These are phyloP conservation scores for Drechslerella stenobrocha DNA, from an alignment of 2,329 filamentous ascomycete genomes.

Conservation along the genomic window DNA sequence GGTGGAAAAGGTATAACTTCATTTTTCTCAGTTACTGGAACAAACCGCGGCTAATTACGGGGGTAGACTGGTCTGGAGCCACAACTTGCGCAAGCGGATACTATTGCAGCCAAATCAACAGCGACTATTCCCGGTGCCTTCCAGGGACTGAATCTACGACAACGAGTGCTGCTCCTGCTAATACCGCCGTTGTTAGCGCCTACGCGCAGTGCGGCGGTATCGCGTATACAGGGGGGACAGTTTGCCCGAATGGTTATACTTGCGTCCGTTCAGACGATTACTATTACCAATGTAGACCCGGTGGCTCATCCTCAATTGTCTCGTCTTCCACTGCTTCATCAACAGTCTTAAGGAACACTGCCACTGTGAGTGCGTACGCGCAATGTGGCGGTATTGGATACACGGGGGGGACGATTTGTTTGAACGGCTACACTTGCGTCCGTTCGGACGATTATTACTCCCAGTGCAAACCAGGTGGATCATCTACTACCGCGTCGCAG, in stretches of 20 bases:
- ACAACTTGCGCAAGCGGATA: neutral
- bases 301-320: neutral
- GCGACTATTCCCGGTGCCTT: neutral
- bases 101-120: neutral
- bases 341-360: neutral
- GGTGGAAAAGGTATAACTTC: no score
- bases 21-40: no score
- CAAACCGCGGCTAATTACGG: conserved; percentile 43
- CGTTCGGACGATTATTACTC: no score
- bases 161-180: no score
- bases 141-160: neutral
- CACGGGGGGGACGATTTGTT: neutral
- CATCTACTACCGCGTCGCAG: no score
- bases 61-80: neutral
- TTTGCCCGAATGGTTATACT: conserved; percentile 11
- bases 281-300: conserved; percentile 28
- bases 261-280: conserved; percentile 13
- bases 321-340: no score
- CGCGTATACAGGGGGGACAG: conserved; percentile 4
- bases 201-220: conserved; percentile 30
- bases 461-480: no score
- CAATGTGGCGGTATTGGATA: neutral
- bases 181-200: no score
- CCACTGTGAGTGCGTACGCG: neutral
- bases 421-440: no score